Percentiles rank a stretch among this genome's conserved stretches.
These are phyloP conservation scores for Phytophthora pinifolia DNA, from an alignment of 352 stramenopile species.

Conservation along the genomic window DNA sequence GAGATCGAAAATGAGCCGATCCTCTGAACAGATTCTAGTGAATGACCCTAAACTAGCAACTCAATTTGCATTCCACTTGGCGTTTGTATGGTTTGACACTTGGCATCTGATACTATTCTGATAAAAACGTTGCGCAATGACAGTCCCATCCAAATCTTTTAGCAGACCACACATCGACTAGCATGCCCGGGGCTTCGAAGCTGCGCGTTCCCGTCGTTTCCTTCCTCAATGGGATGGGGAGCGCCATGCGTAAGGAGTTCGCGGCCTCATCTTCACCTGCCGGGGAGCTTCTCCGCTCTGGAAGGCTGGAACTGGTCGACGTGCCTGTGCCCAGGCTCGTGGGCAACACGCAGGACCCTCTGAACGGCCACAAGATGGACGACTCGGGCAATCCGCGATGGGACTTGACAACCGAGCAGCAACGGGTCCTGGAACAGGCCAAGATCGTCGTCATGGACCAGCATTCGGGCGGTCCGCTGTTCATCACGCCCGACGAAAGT, in stretches of 20 bases:
- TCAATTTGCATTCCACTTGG: no score
- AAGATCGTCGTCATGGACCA: constrained; percentile 43
- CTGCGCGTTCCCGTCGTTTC: constrained; percentile 33
- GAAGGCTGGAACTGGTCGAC: constrained; percentile 33
- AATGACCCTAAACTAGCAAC: background rate
- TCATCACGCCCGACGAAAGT: constrained; percentile 32
- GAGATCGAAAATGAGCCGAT: constrained; percentile 18
- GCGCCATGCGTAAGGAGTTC: constrained; percentile 33
- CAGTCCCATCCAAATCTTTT: background rate
- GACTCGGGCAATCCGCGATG: constrained; percentile 22
- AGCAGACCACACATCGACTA: no score
- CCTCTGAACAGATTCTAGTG: background rate
- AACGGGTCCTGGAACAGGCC: constrained; percentile 29
- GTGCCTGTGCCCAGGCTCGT: constrained; percentile 32
- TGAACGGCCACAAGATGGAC: constrained; percentile 32
- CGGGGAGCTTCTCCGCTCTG: constrained; percentile 29
- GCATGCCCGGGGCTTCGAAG: no score
- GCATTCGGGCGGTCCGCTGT: constrained; percentile 38
- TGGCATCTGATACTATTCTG: no score
- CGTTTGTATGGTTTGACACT: no score
- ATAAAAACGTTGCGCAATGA: background rate
- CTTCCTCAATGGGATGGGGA: constrained; percentile 35
- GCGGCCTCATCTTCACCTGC: constrained; percentile 20
- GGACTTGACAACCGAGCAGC: constrained; percentile 31
- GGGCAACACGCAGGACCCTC: constrained; percentile 34